These are phyloP conservation scores for Diaporthe velutina DNA, from an alignment of 2,329 filamentous ascomycete species.

Conservation along the genomic window DNA sequence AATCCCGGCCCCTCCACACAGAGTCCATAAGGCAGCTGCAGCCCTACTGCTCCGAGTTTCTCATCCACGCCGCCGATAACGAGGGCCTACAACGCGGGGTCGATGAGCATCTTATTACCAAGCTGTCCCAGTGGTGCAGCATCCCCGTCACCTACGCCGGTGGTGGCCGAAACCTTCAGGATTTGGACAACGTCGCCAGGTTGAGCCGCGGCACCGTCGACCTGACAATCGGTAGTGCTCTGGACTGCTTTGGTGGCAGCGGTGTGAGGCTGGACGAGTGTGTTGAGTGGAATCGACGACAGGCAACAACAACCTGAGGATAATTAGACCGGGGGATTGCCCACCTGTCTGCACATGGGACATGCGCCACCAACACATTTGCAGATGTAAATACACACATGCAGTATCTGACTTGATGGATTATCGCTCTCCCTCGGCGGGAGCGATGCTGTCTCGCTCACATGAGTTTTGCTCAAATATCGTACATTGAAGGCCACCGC, in stretches of 20 bases:
- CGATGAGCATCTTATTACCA: slow-evolving; percentile 84
- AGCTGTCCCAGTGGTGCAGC: slow-evolving; percentile 85
- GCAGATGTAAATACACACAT: not conserved
- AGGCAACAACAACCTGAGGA: slow-evolving; percentile 45
- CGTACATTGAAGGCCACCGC: slow-evolving; percentile 13
- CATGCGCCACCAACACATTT: not conserved
- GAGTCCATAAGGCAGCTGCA: slow-evolving; percentile 85
- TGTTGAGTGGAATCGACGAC: slow-evolving; percentile 82
- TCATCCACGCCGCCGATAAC: slow-evolving; percentile 97
- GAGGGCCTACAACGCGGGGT: slow-evolving; percentile 94
- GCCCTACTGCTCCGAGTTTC: slow-evolving; percentile 94
- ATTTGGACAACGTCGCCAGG: slow-evolving; percentile 84
- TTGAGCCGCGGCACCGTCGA: slow-evolving; percentile 88
- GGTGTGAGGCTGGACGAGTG: slow-evolving; percentile 92
- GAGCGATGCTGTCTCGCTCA: slow-evolving; percentile 21
- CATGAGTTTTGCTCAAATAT: slow-evolving; percentile 14
- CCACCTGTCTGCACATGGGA: no score
- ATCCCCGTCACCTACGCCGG: slow-evolving; percentile 98
- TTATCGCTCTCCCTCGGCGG: slow-evolving; percentile 5
- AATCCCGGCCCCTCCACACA: slow-evolving; percentile 55
- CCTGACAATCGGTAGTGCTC: slow-evolving; percentile 93
- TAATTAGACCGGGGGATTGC: no score
- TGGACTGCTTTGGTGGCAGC: slow-evolving; percentile 94
- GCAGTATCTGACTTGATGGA: not conserved
- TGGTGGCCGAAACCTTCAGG: slow-evolving; percentile 85